Evolutionary conservation across 164 flowering plant genomes (phyloP).

Genomic region (Annona cherimola): DNA sequence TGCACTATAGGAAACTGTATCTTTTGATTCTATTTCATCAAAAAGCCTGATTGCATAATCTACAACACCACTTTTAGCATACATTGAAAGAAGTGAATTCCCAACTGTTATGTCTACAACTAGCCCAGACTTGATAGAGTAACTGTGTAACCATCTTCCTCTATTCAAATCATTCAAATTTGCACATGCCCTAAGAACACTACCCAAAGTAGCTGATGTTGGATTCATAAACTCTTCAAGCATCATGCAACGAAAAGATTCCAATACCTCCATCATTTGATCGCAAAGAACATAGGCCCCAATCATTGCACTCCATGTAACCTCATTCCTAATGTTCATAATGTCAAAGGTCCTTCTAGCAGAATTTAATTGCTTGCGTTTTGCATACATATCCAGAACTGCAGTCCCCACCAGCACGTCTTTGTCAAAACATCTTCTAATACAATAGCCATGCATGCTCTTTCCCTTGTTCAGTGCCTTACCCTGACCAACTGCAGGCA

Average conservation of each 20-base stretch:
- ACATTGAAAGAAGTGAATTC: conserved; percentile 14
- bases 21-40: conserved; percentile 6
- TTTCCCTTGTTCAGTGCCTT: conserved; percentile 46
- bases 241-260: conserved; percentile 9
- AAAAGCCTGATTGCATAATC: conserved; percentile 6
- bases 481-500: conserved; percentile 47
- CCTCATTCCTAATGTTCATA: conserved; percentile 11
- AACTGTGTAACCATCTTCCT: conserved; percentile 51
- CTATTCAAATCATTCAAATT: conserved; percentile 31
- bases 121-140: conserved; percentile 33
- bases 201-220: conserved; percentile 39
- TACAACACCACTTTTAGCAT: conserved; percentile 10
- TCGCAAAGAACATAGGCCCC: conserved; percentile 10
- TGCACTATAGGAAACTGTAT: conserved; percentile 46
- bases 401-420: conserved; percentile 54
- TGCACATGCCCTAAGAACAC: conserved; percentile 55
- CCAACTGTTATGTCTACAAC: conserved; percentile 10
- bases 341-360: conserved; percentile 7
- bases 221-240: conserved; percentile 17
- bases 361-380: conserved; percentile 34
- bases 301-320: conserved; percentile 13
- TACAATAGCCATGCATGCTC: conserved; percentile 43
- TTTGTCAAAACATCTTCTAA: conserved; percentile 32
- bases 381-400: conserved; percentile 64
- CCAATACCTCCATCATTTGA: conserved; percentile 8